phyloP scores from a whole-genome alignment of 2,329 filamentous ascomycete species.

The Diaporthe capsici region DNA sequence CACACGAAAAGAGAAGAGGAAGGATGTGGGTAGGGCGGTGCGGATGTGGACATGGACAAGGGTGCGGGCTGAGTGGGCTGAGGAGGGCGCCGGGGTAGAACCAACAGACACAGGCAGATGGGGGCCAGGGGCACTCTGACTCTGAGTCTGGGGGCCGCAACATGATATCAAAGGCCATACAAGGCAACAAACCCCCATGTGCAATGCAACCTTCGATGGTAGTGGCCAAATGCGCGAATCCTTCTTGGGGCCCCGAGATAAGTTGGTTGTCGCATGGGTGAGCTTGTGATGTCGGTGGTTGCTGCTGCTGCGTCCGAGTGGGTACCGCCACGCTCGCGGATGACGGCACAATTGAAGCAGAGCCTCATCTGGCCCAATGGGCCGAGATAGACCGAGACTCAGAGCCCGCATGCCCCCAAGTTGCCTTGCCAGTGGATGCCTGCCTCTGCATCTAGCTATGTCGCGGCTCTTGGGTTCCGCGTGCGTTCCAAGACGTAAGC shows the following conservation, averaged over 20 bases:
- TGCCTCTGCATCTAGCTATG: not conserved
- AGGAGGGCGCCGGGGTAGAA: constrained; percentile 32
- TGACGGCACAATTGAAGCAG: constrained; percentile 21
- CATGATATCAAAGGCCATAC: constrained; percentile 19
- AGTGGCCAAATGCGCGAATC: constrained; percentile 8
- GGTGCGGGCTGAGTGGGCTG: constrained; percentile 29
- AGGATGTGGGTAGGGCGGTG: constrained; percentile 23
- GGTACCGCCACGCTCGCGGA: not conserved
- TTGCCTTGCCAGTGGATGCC: not conserved
- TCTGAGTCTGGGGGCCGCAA: constrained; percentile 22
- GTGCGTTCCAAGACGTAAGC: not conserved
- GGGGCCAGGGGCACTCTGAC: constrained; percentile 24
- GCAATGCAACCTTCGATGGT: constrained; percentile 8
- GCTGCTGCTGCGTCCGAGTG: constrained; percentile 11
- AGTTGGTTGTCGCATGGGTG: not conserved
- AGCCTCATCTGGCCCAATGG: constrained; percentile 15
- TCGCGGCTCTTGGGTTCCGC: not conserved
- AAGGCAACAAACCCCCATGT: constrained; percentile 12
- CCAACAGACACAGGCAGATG: constrained; percentile 24
- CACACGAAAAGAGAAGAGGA: constrained; percentile 4
- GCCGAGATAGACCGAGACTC: constrained; percentile 12
- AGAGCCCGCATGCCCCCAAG: not conserved
- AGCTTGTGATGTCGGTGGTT: not conserved
- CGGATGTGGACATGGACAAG: constrained; percentile 33
- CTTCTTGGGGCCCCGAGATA: constrained; percentile 1